Evolutionary conservation across 345 rosid genomes (phyloP), one percentile per base, ranked within the genome.

Genomic region (Eucalyptus sideroxylon): DNA sequence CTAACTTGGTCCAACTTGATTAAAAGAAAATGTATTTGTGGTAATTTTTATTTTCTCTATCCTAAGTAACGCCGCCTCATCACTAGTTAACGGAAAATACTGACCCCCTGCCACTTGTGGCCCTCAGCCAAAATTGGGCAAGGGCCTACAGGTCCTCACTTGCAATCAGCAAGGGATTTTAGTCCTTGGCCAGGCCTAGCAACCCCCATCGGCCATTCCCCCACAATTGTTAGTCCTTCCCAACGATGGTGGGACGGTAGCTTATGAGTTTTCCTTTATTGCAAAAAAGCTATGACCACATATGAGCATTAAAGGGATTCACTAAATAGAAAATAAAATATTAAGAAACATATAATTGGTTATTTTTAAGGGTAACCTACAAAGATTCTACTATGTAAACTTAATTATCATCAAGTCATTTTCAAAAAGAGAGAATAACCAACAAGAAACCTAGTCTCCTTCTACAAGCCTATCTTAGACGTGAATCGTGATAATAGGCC

Each of bases 141-240:
- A 23, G 6, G 30, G 62, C 30, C 13, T 56, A 24, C 0, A 56
- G 0, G 13, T 2, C 30, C 30, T 56, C 62, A 23, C 62, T 23
- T 2, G 13, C 2, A 0, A 0, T 56, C 0, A 0, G 13, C 13
- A 24, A 0, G 3, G 13, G 13, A 24, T 1, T 2, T 0, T 24
- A 9, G 5, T 26, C 0, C 67, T 26, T 27, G 7, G 16, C 16
- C 2, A 26, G 1, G 67, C 67, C n/a, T 11, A 27, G 26, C 4
- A 26, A 60, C 0, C 1, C 30, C 31, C 16, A 60, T 6, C 0
- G 1, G 30, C 6, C 30, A 60, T 26, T 11, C 16, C 15, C n/a
- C 16, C 67, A 60, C 0, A 1, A 59, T 26, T 60, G 16, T 60
- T 1, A 0, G 2, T 4, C 67, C 1, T 60, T 60, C 4, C 15